These are phyloP conservation scores for Ustilago shanxiensis DNA, from an alignment of 1,284 basidiomycete species.

Conservation along the genomic window DNA sequence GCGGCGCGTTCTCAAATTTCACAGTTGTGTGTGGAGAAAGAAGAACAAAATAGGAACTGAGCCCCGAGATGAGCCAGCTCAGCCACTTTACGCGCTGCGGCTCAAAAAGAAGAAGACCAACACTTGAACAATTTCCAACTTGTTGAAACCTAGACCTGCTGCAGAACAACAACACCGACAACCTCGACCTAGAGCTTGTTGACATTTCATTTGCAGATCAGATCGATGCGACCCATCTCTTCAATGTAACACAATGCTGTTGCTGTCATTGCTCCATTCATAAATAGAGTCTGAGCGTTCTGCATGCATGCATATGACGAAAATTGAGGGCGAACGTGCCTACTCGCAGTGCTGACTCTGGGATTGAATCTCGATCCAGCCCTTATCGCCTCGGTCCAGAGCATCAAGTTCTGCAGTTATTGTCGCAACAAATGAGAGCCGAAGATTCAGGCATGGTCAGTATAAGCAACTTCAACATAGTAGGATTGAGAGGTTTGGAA, in stretches of 20 bases:
- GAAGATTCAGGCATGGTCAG: not conserved
- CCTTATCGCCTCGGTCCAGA: conserved; percentile 39
- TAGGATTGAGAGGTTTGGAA: not conserved
- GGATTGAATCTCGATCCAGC: conserved; percentile 44
- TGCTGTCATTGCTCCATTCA: not conserved
- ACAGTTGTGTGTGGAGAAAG: no score
- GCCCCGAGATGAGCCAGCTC: conserved; percentile 1
- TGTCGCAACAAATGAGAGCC: not conserved
- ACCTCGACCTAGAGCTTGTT: not conserved
- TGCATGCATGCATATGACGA: no score
- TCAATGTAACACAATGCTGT: no score
- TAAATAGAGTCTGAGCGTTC: no score
- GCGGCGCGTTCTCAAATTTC: conserved; percentile 17
- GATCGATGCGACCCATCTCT: no score
- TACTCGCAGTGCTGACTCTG: conserved; percentile 42
- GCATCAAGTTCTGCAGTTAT: conserved; percentile 32
- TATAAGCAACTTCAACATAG: not conserved
- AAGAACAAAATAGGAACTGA: conserved; percentile 15
- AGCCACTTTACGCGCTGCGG: conserved; percentile 8
- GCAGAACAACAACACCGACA: no score
- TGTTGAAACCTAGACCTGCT: no score
- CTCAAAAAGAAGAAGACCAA: conserved; percentile 5
- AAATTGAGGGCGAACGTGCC: not conserved
- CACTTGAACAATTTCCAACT: conserved; percentile 1
- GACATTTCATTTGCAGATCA: not conserved